A percentile compares a stretch with the other conserved stretches of the same genome.
Conservation (phyloP, 2,329 filamentous ascomycete genomes). For the Penicillium sp. region DNA sequence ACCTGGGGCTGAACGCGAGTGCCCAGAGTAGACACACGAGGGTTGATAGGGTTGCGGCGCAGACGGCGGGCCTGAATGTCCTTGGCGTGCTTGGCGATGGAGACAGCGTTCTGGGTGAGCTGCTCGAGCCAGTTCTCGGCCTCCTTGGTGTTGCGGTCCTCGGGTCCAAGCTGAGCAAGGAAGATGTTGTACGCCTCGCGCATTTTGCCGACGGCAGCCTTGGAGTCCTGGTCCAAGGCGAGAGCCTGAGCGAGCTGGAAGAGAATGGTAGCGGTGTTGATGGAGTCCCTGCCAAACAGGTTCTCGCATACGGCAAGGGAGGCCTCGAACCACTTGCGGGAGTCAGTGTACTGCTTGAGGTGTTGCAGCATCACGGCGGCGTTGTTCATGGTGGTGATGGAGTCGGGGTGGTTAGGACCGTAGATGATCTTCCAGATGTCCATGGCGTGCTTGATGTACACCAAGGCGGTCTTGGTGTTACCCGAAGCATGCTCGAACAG, state of each 20-base stretch:
- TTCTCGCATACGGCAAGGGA: slow-evolving; percentile 84
- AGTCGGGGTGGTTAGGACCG: slow-evolving; percentile 87
- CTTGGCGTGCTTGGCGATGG: slow-evolving; percentile 89
- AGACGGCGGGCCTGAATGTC: slow-evolving; percentile 72
- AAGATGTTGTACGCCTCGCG: slow-evolving; percentile 96
- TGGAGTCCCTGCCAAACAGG: slow-evolving; percentile 81
- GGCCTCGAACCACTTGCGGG: slow-evolving; percentile 92
- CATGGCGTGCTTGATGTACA: slow-evolving; percentile 86
- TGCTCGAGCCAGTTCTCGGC: slow-evolving; percentile 95
- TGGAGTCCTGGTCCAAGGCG: slow-evolving; percentile 91
- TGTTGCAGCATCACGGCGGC: slow-evolving; percentile 97
- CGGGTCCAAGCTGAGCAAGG: slow-evolving; percentile 75
- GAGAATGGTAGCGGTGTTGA: slow-evolving; percentile 89
- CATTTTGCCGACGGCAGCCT: slow-evolving; percentile 88
- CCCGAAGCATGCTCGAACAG: slow-evolving; percentile 90
- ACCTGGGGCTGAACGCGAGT: slow-evolving; percentile 61
- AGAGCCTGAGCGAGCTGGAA: slow-evolving; percentile 97
- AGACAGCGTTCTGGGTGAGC: slow-evolving; percentile 90
- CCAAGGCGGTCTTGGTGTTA: slow-evolving; percentile 81
- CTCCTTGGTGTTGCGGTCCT: slow-evolving; percentile 97
- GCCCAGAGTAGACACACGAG: slow-evolving; percentile 53
- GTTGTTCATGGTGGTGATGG: slow-evolving; percentile 98
- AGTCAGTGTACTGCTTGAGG: slow-evolving; percentile 90
- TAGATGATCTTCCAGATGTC: slow-evolving; percentile 97
- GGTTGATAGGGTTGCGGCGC: slow-evolving; percentile 66